phyloP scores from a whole-genome alignment of 2,329 filamentous ascomycete species.

The Helminthosporium solani region DNA sequence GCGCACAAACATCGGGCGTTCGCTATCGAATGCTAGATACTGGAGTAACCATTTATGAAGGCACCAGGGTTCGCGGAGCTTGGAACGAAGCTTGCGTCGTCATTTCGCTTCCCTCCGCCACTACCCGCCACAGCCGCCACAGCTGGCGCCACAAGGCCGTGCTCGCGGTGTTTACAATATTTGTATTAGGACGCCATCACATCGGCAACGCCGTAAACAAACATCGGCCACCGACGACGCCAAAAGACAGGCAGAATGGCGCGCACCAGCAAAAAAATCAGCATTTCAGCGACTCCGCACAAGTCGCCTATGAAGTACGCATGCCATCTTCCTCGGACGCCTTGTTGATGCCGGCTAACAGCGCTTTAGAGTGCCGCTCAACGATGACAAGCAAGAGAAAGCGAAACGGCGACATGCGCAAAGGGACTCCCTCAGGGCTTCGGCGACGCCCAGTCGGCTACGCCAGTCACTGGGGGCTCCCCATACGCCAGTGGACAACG shows the following conservation, averaged over 20 bases:
- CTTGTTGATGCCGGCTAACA: conserved; percentile 5
- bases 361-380: conserved; percentile 77
- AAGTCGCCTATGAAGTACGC: conserved; percentile 43
- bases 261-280: conserved; percentile 52
- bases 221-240: conserved; percentile 11
- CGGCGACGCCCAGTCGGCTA: conserved; percentile 71
- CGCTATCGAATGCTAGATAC: too few species aligned
- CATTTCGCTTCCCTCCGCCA: too few species aligned
- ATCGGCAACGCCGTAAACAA: conserved; percentile 15
- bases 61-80: too few species aligned
- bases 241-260: conserved; percentile 48
- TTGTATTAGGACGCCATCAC: conserved; percentile 3
- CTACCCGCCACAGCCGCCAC: not conserved
- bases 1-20: too few species aligned
- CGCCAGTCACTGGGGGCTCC: conserved; percentile 59
- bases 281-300: conserved; percentile 51
- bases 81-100: not conserved
- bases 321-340: too few species aligned
- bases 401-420: conserved; percentile 87
- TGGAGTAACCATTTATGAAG: too few species aligned
- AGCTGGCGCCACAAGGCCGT: not conserved
- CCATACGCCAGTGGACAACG: conserved; percentile 48
- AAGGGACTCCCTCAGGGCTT: conserved; percentile 86
- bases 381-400: conserved; percentile 93
- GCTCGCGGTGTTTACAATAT: conserved; percentile 6